Evolutionary conservation across 495 filamentous ascomycete genomes (phyloP), one percentile per base, ranked within the genome.

Genomic region (Aspergillus diversus): DNA sequence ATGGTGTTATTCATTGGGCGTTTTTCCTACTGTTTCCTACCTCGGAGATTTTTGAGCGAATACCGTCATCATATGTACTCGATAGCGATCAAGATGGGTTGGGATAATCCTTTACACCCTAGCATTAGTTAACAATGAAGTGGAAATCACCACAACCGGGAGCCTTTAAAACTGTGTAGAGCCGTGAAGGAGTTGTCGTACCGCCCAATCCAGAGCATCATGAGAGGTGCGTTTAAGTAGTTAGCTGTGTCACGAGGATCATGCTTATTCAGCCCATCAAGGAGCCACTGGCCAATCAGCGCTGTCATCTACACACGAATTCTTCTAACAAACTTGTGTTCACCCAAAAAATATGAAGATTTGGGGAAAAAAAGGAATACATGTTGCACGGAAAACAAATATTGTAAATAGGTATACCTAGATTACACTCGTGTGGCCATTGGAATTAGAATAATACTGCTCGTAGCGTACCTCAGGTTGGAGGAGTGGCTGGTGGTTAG

Each of bases 1-100:
- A 34, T 43, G 66, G 61, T 66, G 62, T 65, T 66, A 55, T 62
- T 57, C 53, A 49, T 42, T 33, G 33, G 42, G 4, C 49, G 64
- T 67, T 54, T 63, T 34, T 34, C 33, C 57, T 60, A 56, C 33
- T 49, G n/a, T 58, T 57, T 58, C 61, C 61, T 59, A 46, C 50
- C 33, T 37, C 63, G 27, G 50, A 11, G 16, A 27, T 37, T 62
- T 59, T 55, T 62, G 17, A 42, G 27, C 8, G 57, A 43, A 27
- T 56, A 13, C 21, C 27, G 47, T 50, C 47, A 11, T 50, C 9
- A 50, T 27, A 21, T 17, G 47, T 31, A 27, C 15, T 50, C 9
- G 47, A 27, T 16, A 16, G 46, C 5, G 47, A 27, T 50, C n/a
- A 6, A 15, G n/a, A 43, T 43, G n/a, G 39, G 39, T 13, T 43